Conservation (phyloP, 1,139 yeast species). For the Pichia sp. region DNA sequence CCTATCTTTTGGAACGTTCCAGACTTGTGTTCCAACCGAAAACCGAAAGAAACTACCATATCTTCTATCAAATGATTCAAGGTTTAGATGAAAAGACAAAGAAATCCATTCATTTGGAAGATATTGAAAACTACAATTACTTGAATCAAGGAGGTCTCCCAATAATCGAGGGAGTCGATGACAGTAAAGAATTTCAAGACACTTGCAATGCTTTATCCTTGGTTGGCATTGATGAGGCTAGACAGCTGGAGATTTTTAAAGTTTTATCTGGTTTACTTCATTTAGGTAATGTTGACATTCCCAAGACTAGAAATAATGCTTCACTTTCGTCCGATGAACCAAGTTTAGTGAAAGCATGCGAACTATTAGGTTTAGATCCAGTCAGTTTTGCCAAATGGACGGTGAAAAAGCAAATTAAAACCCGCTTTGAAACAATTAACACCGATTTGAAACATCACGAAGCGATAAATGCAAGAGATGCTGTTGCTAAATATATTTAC, state of each 20-base stretch:
- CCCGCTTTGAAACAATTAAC: conserved; percentile 89
- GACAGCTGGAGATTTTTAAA: conserved; percentile 68
- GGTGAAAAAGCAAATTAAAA: conserved; percentile 84
- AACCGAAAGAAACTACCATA: conserved; percentile 89
- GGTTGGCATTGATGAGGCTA: conserved; percentile 63
- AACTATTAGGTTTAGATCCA: conserved; percentile 78
- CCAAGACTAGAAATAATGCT: conserved; percentile 84
- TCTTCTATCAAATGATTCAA: conserved; percentile 83
- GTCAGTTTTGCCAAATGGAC: conserved; percentile 81
- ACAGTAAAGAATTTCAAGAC: conserved; percentile 65
- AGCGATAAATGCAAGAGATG: conserved; percentile 89
- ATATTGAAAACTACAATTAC: conserved; percentile 69
- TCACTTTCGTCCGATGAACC: conserved; percentile 83
- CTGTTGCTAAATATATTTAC: conserved; percentile 91
- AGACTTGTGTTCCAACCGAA: conserved; percentile 90
- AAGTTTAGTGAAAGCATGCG: conserved; percentile 75
- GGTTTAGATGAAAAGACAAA: conserved; percentile 68
- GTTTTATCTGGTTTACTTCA: conserved; percentile 87
- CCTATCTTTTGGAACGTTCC: conserved; percentile 88
- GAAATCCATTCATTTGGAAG: conserved; percentile 53
- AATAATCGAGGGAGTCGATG: conserved; percentile 74
- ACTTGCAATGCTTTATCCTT: conserved; percentile 73
- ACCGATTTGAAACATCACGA: conserved; percentile 80
- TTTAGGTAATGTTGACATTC: conserved; percentile 86
- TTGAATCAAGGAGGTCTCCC: conserved; percentile 88